Base-by-base conservation (phyloP, 148 eudicot genomes). In the Camellia sinensis region DNA sequence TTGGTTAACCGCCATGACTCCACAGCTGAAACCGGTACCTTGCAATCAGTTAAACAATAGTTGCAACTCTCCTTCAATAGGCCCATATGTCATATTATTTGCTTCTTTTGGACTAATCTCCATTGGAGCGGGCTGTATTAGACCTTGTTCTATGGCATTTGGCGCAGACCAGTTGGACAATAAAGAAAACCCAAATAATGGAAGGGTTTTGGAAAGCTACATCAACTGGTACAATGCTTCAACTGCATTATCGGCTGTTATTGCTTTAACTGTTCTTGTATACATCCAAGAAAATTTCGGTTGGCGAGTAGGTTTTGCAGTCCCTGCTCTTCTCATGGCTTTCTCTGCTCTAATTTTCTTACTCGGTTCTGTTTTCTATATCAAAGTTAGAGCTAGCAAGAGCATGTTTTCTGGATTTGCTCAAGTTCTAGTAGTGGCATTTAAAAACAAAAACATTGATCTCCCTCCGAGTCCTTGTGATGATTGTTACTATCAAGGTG, bases 201-300 rank as follows among this genome's bases (percentile, higher is more conserved):
- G 19, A 11, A 53, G 76, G 45, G 57, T 59, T 2, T 11, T 83
- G 6, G 85, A 80, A 19, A 82, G 86, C 44, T 87, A 80, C 79
- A 85, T 89, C 45, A 83, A 60, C 22, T 89, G 89, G 91, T 89
- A 83, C 71, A 83, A 89, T 67, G 83, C 83, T 48, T 70, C 85
- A 7, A 52, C 78, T 14, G 62, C 83, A 12, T 22, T 85, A 17
- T 73, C 89, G 0, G 57, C 74, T 17, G 62, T 89, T 3, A 76
- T 89, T 76, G 87, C 86, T 45, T 45, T 87, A 14, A 87, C 87
- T 18, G 81, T 71, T 50, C 44, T 85, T 48, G 88, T 89, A 46
- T 89, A 89, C 64, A 78, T 89, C 79, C 89, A 89, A 87, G 89
- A 89, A 10, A 82, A 85, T 72, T 7, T 82, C 40, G 89, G 91